phyloP scores from a whole-genome alignment of 2,329 filamentous ascomycete genomes.

The Neonectria magnoliae region DNA sequence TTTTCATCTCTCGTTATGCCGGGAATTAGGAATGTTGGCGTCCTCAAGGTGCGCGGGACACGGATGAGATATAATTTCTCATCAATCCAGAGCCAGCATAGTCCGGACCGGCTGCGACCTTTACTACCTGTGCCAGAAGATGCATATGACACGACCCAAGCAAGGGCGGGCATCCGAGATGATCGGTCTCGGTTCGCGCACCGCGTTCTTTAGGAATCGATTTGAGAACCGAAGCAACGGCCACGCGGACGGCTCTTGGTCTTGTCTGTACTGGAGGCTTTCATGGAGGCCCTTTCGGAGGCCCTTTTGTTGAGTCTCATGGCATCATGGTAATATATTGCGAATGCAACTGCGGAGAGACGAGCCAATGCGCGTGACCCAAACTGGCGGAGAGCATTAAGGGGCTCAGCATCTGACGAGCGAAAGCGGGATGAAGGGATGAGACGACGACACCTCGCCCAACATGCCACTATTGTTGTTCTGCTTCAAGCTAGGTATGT shows the following conservation, averaged over 20 bases:
- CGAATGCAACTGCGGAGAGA: constrained; percentile 5
- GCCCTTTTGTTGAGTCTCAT: constrained; percentile 18
- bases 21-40: constrained; percentile 34
- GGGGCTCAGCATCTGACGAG: constrained; percentile 7
- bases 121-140: constrained; percentile 1
- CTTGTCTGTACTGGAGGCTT: background rate
- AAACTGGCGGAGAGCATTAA: constrained; percentile 1
- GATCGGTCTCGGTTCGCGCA: constrained; percentile 9
- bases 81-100: constrained; percentile 12
- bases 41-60: background rate
- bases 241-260: background rate
- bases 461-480: constrained; percentile 29
- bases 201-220: background rate
- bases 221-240: background rate
- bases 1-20: background rate
- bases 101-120: constrained; percentile 9
- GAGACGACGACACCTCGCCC: constrained; percentile 28
- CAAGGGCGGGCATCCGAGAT: constrained; percentile 7
- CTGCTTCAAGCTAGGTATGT: constrained; percentile 16
- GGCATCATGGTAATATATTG: constrained; percentile 14
- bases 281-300: constrained; percentile 5
- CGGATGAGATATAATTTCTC: constrained; percentile 16
- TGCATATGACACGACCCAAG: background rate
- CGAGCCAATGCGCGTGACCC: constrained; percentile 10
- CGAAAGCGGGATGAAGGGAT: constrained; percentile 17